A percentile compares a stretch with the other conserved stretches of the same genome.
phyloP scores from a whole-genome alignment of 2,329 filamentous ascomycete genomes.

The Sporothrix protearum region DNA sequence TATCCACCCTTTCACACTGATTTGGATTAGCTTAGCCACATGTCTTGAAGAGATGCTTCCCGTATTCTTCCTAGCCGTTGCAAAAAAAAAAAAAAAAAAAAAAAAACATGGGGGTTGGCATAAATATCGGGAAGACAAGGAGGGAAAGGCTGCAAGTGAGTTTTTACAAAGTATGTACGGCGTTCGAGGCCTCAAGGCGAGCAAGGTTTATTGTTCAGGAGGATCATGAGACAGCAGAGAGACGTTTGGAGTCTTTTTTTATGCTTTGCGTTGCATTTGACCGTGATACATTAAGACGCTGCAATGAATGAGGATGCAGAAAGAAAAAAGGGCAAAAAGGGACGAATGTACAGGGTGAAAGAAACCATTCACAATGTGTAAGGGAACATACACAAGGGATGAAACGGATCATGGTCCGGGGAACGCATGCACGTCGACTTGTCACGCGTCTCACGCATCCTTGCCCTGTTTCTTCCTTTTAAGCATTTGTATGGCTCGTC shows the following conservation, averaged over 20 bases:
- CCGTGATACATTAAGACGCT: conserved; percentile 4
- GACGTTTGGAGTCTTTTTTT: neutral
- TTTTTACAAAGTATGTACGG: neutral
- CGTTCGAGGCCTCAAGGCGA: neutral
- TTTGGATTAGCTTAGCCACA: conserved; percentile 8
- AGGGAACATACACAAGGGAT: neutral
- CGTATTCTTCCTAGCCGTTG: conserved; percentile 11
- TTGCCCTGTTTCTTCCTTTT: neutral
- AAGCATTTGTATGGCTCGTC: neutral
- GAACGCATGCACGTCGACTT: neutral
- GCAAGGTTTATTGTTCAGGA: neutral
- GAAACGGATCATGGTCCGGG: conserved; percentile 13
- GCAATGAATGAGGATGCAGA: neutral
- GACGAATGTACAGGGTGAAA: neutral
- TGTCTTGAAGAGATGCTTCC: neutral
- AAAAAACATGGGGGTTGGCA: conserved; percentile 14
- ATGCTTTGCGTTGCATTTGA: neutral
- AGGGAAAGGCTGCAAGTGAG: neutral
- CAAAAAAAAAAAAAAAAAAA: too few relatives aligned
- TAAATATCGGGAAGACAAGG: conserved; percentile 9
- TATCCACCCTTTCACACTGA: conserved; percentile 11
- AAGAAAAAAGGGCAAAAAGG: neutral
- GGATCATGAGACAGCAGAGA: neutral
- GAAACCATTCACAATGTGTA: too few relatives aligned
- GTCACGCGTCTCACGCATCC: conserved; percentile 14